Base-by-base conservation (phyloP, 768 basidiomycete species). In the Tricholoma saponaceum region DNA sequence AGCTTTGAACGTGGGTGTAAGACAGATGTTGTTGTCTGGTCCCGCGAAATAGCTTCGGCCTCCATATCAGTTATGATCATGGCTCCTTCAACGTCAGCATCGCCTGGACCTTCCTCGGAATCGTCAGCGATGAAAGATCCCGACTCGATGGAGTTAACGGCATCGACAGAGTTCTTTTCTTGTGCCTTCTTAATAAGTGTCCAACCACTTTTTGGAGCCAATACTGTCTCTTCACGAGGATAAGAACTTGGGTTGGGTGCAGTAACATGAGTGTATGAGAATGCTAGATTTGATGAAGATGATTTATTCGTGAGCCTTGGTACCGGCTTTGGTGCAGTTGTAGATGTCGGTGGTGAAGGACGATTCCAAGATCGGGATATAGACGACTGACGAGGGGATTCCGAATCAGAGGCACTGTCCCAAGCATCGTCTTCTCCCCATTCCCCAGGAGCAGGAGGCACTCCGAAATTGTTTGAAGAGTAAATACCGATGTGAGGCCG, bases 341-440 rank as follows among this genome's bases (percentile, higher is more conserved):
- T 64, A 30, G 72, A 62, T 5, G 68, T 60, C 8, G 69, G 62
- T 14, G 66, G 56, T 39, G 80, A 70, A 55, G 61, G 66, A 62
- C 67, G 72, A 60, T 65, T 75, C 79, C 78, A 79, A 16, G 78
- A 71, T 65, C 72, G 75, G n/a, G 78, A 69, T 43, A 81, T 63
- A 9, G 79, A 77, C n/a, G 80, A 79, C 57, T 78, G 82, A 63
- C 77, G 80, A 56, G 81, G 82, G 54, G 82, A 85, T 70, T 90
- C 89, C 47, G 85, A 85, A 73, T 92, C 90, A 16, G 90, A 92
- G 52, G 81, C 79, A 64, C 86, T 88, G 73, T 92, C 90, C 90
- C 90, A 93, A 47, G 83, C 89, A 68, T 93, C 90, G 67, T 92
- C 90, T 68, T 91, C 90, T n/a, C 75, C 87, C 87, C 89, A 88